These are phyloP conservation scores for Phalaenopsis equestris DNA, from an alignment of 106 monocot species.

Conservation along the genomic window DNA sequence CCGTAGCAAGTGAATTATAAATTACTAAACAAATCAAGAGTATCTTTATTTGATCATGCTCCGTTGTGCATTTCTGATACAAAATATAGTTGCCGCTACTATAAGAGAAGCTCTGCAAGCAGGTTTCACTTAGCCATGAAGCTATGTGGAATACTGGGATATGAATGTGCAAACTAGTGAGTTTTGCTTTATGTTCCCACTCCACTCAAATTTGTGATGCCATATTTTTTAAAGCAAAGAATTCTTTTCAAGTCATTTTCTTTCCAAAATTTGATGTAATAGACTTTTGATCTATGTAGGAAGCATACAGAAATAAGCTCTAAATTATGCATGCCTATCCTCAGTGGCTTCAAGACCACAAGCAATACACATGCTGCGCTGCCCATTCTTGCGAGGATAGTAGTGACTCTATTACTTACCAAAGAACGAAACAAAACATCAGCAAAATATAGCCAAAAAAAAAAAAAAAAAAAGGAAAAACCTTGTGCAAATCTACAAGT, in stretches of 20 bases:
- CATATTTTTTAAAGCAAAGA: background rate
- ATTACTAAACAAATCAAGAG: background rate
- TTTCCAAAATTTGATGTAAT: background rate
- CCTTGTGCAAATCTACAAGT: background rate
- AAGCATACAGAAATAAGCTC: background rate
- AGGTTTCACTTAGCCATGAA: background rate
- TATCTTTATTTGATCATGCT: background rate
- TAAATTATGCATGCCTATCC: background rate
- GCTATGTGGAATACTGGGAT: background rate
- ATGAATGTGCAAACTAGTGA: background rate
- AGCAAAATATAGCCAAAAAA: background rate
- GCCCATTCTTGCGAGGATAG: background rate
- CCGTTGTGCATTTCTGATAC: background rate
- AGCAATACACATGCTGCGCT: background rate
- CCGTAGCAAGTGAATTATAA: too few species aligned
- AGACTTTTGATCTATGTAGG: background rate
- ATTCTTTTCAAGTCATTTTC: background rate
- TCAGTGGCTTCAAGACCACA: background rate
- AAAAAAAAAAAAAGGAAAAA: background rate
- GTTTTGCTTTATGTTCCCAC: background rate
- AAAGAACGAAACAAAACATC: background rate
- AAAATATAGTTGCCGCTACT: background rate
- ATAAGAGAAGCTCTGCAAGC: background rate
- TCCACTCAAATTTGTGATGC: background rate
- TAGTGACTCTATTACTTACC: background rate